Percentiles rank a stretch among this genome's conserved stretches.
phyloP scores from a whole-genome alignment of 2,329 filamentous ascomycete species.

The Xylariaceae sp. region DNA sequence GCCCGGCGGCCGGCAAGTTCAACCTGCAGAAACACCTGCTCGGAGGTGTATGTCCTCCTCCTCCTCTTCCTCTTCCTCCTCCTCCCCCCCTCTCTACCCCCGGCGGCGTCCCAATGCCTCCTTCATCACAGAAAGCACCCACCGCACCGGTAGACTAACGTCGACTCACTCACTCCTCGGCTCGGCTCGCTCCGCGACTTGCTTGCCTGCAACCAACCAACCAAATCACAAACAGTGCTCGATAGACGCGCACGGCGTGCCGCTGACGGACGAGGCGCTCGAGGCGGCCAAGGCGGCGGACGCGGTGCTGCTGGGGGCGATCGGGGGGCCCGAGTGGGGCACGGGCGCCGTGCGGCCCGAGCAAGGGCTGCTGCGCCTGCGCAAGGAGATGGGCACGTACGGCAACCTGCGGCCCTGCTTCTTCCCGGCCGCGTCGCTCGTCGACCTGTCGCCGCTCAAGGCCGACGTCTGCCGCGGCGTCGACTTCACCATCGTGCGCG shows the following conservation, averaged over 20 bases:
- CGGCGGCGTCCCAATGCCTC: too few species aligned
- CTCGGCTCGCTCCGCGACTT: too few species aligned
- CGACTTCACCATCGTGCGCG: slow-evolving; percentile 87
- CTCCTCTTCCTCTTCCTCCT: too few species aligned
- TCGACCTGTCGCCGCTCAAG: slow-evolving; percentile 82
- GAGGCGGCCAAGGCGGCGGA: slow-evolving; percentile 75
- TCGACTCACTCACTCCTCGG: too few species aligned
- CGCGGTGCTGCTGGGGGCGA: slow-evolving; percentile 85
- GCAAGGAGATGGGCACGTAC: slow-evolving; percentile 90
- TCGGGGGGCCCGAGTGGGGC: slow-evolving; percentile 96
- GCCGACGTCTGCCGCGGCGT: slow-evolving; percentile 76
- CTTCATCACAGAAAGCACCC: too few species aligned
- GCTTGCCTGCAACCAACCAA: neutral
- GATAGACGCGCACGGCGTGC: slow-evolving; percentile 71
- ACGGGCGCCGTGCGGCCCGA: slow-evolving; percentile 83
- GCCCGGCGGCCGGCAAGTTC: slow-evolving; percentile 65
- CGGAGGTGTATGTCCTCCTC: slow-evolving; percentile 52
- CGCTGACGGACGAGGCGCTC: slow-evolving; percentile 78
- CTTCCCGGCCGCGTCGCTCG: slow-evolving; percentile 81
- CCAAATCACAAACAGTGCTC: too few species aligned
- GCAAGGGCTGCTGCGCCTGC: slow-evolving; percentile 81
- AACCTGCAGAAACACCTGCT: slow-evolving; percentile 86
- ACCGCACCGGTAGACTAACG: neutral
- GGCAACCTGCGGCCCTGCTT: slow-evolving; percentile 94
- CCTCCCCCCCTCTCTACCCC: too few species aligned